Conservation (phyloP, 2,329 filamentous ascomycete species). For the Stagonosporopsis tanaceti region DNA sequence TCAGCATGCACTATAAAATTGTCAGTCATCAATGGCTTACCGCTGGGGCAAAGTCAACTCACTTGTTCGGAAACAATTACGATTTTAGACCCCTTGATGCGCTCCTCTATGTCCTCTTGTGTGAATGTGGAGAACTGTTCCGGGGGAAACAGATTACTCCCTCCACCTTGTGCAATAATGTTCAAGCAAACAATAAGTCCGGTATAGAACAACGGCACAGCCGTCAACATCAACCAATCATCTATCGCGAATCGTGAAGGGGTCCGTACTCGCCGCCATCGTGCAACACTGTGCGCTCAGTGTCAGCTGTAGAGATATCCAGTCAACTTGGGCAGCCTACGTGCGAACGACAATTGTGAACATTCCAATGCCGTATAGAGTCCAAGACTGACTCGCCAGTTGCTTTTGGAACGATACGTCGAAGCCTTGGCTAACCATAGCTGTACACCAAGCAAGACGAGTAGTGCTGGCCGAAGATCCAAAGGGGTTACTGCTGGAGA, state of each 20-base stretch:
- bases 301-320: not conserved
- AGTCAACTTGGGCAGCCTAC: slow-evolving; percentile 23
- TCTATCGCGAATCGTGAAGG: slow-evolving; percentile 31
- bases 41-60: not conserved
- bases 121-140: slow-evolving; percentile 50
- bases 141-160: slow-evolving; percentile 54
- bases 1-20: slow-evolving; percentile 67
- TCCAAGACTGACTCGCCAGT: slow-evolving; percentile 39
- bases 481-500: not conserved
- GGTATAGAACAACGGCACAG: slow-evolving; percentile 49
- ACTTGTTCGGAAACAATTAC: slow-evolving; percentile 56
- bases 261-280: slow-evolving; percentile 37
- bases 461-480: not conserved
- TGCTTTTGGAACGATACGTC: slow-evolving; percentile 28
- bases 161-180: slow-evolving; percentile 52
- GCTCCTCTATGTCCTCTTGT: slow-evolving; percentile 49
- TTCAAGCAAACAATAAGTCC: slow-evolving; percentile 53
- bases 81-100: slow-evolving; percentile 56
- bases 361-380: slow-evolving; percentile 40
- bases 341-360: slow-evolving; percentile 37
- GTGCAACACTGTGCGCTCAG: slow-evolving; percentile 29
- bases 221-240: slow-evolving; percentile 45
- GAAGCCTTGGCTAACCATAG: slow-evolving; percentile 25
- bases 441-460: slow-evolving; percentile 1
- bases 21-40: slow-evolving; percentile 13